These are phyloP conservation scores for Tilletia setariae DNA, from an alignment of 1,284 basidiomycete species.

Conservation along the genomic window DNA sequence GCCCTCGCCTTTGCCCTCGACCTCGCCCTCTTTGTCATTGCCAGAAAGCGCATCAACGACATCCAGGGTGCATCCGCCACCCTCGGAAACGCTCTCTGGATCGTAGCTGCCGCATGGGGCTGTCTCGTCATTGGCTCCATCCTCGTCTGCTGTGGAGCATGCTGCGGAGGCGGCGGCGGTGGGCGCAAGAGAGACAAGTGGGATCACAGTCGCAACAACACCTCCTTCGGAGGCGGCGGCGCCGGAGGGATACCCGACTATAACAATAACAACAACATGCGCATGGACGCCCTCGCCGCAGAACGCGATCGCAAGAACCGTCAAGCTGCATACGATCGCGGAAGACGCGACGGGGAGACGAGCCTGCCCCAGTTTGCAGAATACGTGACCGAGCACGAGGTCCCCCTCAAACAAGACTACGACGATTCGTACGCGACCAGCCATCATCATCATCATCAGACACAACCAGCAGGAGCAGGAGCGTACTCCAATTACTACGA, in stretches of 20 bases:
- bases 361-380: constrained; percentile 47
- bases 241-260: background rate
- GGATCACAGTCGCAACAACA: constrained; percentile 27
- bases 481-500: constrained; percentile 18
- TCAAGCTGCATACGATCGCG: constrained; percentile 28
- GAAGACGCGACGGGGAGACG: constrained; percentile 16
- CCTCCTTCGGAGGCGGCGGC: constrained; percentile 17
- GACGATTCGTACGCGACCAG: constrained; percentile 21
- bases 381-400: constrained; percentile 44
- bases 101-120: constrained; percentile 46
- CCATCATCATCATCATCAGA: constrained; percentile 23
- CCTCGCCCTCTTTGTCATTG: constrained; percentile 46
- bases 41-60: constrained; percentile 43
- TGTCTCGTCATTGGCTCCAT: constrained; percentile 39
- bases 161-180: constrained; percentile 27
- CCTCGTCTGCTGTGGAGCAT: constrained; percentile 41
- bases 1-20: constrained; percentile 44
- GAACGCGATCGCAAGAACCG: constrained; percentile 39
- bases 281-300: constrained; percentile 47
- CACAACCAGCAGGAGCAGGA: background rate
- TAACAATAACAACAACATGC: constrained; percentile 35
- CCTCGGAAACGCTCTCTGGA: constrained; percentile 38
- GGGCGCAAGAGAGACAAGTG: constrained; percentile 35
- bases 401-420: constrained; percentile 44
- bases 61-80: constrained; percentile 36